Evolutionary conservation across 1,284 basidiomycete species (phyloP), one percentile per base, ranked within the genome.

Genomic region (Rhizopogon hawkerae): DNA sequence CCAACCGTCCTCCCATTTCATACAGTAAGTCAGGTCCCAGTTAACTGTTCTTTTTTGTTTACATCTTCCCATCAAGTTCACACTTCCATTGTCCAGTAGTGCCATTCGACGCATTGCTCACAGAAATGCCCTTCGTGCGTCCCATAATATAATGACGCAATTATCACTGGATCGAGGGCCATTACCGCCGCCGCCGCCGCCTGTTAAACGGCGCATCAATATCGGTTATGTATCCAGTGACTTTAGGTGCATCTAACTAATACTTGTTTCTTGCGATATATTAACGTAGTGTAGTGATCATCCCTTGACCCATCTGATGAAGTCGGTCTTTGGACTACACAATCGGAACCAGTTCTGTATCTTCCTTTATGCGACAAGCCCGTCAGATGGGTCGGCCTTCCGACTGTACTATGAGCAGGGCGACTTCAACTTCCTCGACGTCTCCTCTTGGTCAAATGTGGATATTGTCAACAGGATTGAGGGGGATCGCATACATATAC

Each of bases 281-380:
- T 35, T 44, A 7, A 48, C 23, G 3, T 31, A 21, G 24, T 31
- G 13, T 49, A 76, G 74, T 53, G 78, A 83, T 53, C 81, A 83
- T 55, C 81, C 80, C 7, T 67, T 83, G 21, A 73, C 79, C 11
- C 80, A 83, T 55, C 66, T 82, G 43, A 81, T 81, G 77, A 77
- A 78, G 58, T 78, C 75, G 5, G 76, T 78, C 24, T 83, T 83
- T 56, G 63, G 69, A 8, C 67, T 79, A 48, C 80, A 83, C 57
- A 67, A 79, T 56, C 62, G 56, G 14, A 54, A 60, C 31, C 62
- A 61, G 7, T 79, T 82, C 62, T 70, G 71, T 35, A 62, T 82
- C 3, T 75, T 68, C 55, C 67, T 76, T 34, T 83, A 83, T 56
- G 78, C 79, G 5, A 79, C 77, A 8, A 78, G 71, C 41, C 61